Base-by-base conservation (phyloP, 176 grass and related monocot genomes). In the Neostapfia colusana region DNA sequence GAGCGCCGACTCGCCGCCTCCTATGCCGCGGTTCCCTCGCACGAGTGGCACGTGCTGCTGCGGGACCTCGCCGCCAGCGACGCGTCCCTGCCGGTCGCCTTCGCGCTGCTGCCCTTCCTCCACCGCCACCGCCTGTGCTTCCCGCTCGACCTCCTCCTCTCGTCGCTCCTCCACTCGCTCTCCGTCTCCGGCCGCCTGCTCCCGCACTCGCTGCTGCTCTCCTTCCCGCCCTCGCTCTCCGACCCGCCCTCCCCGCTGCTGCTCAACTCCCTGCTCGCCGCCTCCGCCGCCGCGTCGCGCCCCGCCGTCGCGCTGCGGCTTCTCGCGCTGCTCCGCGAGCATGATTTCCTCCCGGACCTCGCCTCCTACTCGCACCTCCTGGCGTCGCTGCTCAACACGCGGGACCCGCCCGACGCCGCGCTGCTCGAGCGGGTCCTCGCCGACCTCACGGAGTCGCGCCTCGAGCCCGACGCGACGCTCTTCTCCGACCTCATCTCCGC, bases 121-220 rank as follows among this genome's bases (percentile, higher is more conserved):
- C 85, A 93, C 75, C 88, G 91, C 56, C 95, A 97, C 49, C 89
- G 91, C 43, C 94, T 97, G 72, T 97, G 88, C 86, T 97, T 91
- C 89, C 88, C 91, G 18, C 84, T 91, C 59, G 91, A 97, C 86
- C 94, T 97, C 55, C 85, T 97, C 39, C 86, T 83, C 38, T 93
- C 91, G n/a, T 90, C 92, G 9, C 88, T 93, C 56, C 72, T 98
- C 24, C 91, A 92, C 81, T 83, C 85, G 17, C 86, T 97, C 70
- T 89, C 86, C 24, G 74, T 91, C 25, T 90, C 88, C 49, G 78
- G 86, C 1, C 72, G 79, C 50, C 79, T 85, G 20, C 81, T 98
- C 56, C 91, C 86, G 9, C 87, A 89, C 55, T 89, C 87, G 49
- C 72, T 98, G 54, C 80, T 90, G 4, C 72, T 93, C 63, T 89